Evolutionary conservation across 2,329 filamentous ascomycete species (phyloP).

Genomic region (Talaromyces rugulosus): DNA sequence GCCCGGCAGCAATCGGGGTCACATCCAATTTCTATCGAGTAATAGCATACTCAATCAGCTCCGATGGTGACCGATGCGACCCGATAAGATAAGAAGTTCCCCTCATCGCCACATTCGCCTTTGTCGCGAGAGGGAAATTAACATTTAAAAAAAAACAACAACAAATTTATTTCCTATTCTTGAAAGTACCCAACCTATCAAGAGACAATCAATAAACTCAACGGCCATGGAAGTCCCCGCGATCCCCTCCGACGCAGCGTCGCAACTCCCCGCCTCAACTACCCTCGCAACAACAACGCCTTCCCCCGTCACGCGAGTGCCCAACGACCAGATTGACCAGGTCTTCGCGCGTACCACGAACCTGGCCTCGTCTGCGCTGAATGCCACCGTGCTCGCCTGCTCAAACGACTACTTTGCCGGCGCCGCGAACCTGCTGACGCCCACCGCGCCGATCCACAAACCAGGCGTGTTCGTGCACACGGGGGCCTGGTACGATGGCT

Average conservation of each 20-base stretch:
- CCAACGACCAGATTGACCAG: conserved; percentile 48
- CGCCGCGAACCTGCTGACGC: conserved; percentile 56
- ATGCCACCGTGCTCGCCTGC: conserved; percentile 52
- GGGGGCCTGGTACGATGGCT: conserved; percentile 62
- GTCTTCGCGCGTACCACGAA: conserved; percentile 55
- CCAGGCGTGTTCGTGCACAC: conserved; percentile 57
- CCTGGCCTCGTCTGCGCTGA: conserved; percentile 41
- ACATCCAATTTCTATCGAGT: neutral
- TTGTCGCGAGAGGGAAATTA: neutral
- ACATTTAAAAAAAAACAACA: neutral
- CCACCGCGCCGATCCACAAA: conserved; percentile 52
- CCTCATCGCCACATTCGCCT: neutral
- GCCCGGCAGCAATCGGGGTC: neutral
- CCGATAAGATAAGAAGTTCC: conserved; percentile 12
- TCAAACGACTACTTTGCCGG: conserved; percentile 61
- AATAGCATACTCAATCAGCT: neutral
- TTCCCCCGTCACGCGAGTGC: conserved; percentile 29
- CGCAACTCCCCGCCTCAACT: conserved; percentile 4
- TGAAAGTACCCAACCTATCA: neutral
- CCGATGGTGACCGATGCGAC: neutral
- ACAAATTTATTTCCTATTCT: neutral
- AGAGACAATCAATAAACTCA: neutral
- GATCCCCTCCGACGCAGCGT: conserved; percentile 4
- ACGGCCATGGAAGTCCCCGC: conserved; percentile 4
- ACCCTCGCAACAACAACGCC: neutral